phyloP scores from a whole-genome alignment of 2,329 filamentous ascomycete genomes.

The Beauveria scarabaeidicola region DNA sequence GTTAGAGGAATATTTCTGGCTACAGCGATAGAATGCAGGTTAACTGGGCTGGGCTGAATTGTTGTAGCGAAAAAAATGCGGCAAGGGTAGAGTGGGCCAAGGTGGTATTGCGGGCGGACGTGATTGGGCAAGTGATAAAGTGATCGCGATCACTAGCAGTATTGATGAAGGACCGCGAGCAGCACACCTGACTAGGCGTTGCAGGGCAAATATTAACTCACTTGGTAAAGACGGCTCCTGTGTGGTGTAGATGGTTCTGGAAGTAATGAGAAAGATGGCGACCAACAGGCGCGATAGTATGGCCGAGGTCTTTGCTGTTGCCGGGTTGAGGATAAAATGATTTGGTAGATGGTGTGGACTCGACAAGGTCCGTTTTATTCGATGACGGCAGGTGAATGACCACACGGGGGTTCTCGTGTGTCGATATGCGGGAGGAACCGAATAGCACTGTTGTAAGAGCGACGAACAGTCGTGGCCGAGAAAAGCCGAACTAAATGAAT shows the following conservation, averaged over 20 bases:
- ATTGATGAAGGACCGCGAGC: not conserved
- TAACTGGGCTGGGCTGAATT: not conserved
- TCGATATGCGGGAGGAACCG: not conserved
- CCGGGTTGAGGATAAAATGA: not conserved
- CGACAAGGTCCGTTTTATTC: too few species aligned
- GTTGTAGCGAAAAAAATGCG: not conserved
- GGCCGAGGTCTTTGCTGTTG: not conserved
- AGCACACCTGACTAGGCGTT: not conserved
- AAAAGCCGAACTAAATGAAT: too few species aligned
- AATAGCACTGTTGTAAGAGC: not conserved
- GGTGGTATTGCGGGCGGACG: not conserved
- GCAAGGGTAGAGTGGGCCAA: not conserved
- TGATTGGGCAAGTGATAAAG: conserved; percentile 3
- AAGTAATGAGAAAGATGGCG: not conserved
- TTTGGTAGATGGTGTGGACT: too few species aligned
- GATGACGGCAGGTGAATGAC: too few species aligned
- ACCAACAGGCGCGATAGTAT: not conserved
- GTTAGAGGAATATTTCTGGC: not conserved
- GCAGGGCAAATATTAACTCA: not conserved
- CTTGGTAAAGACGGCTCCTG: not conserved
- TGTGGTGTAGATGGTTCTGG: not conserved
- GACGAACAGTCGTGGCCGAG: too few species aligned
- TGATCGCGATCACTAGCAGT: not conserved
- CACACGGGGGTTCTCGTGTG: too few species aligned
- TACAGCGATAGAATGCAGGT: not conserved